A percentile compares a stretch with the other conserved stretches of the same genome.
Conservation (phyloP, 495 filamentous ascomycete genomes). For the Neurospora sp. region DNA sequence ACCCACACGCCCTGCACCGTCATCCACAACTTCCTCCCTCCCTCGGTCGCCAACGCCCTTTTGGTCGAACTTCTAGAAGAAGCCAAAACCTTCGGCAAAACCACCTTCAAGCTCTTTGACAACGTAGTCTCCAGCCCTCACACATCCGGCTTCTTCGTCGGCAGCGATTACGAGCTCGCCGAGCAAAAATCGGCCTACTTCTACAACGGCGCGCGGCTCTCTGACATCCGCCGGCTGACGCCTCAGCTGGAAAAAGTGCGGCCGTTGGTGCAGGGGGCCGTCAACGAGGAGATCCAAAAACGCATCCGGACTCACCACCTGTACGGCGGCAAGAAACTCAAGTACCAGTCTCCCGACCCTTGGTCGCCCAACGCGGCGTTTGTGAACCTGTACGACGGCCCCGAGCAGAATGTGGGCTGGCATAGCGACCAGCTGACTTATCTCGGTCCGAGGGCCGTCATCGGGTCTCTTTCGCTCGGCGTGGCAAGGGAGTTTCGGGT, state of each 20-base stretch:
- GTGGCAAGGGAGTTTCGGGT: constrained; percentile 88
- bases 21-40: constrained; percentile 79
- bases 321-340: constrained; percentile 62
- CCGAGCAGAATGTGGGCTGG: constrained; percentile 72
- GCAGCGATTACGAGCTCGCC: constrained; percentile 48
- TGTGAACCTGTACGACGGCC: constrained; percentile 85
- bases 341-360: constrained; percentile 56
- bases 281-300: constrained; percentile 61
- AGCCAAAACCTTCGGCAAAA: constrained; percentile 59
- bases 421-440: constrained; percentile 92
- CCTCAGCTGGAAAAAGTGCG: constrained; percentile 60
- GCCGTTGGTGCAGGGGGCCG: constrained; percentile 53
- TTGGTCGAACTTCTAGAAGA: constrained; percentile 69
- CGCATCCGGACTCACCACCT: constrained; percentile 45
- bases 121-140: constrained; percentile 74
- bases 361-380: constrained; percentile 88
- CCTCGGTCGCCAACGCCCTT: constrained; percentile 58
- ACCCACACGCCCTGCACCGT: constrained; percentile 78
- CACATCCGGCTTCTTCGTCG: constrained; percentile 72
- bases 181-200: constrained; percentile 68
- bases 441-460: constrained; percentile 75
- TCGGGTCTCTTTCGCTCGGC: constrained; percentile 82
- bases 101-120: constrained; percentile 78
- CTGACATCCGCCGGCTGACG: constrained; percentile 63
- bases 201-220: constrained; percentile 67